phyloP scores from a whole-genome alignment of 176 grass and related monocot genomes.

The Ensete glaucum region DNA sequence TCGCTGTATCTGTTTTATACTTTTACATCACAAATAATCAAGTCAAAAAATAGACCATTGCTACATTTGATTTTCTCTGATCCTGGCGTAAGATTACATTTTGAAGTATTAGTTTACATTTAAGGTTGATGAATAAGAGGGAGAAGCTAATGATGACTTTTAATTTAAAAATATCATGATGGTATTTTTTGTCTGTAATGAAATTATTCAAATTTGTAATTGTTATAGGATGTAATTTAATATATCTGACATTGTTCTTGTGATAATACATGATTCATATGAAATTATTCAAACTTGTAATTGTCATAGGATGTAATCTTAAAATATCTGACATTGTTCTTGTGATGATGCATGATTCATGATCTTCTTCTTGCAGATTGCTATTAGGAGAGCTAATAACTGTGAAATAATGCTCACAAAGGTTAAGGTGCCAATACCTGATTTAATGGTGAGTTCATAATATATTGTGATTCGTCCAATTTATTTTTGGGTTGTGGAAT shows the following conservation, averaged over 20 bases:
- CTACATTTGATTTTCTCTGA: not conserved
- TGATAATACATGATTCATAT: not conserved
- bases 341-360: not conserved
- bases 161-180: not conserved
- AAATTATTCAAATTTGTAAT: not conserved
- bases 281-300: not conserved
- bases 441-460: slow-evolving; percentile 64
- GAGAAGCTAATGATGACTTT: not conserved
- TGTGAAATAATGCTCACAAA: slow-evolving; percentile 98
- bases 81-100: not conserved
- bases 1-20: not conserved
- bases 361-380: slow-evolving; percentile 55
- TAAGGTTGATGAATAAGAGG: not conserved
- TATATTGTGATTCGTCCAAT: not conserved
- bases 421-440: slow-evolving; percentile 74
- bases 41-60: not conserved
- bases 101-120: no score
- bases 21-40: not conserved
- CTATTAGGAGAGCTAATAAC: slow-evolving; percentile 79
- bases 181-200: not conserved
- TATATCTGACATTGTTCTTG: not conserved
- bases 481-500: not conserved
- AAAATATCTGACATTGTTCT: not conserved
- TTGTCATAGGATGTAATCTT: not conserved
- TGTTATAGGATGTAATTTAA: not conserved